Percentiles rank a stretch among this genome's conserved stretches.
Conservation (phyloP, 257 asterid genomes). For the Nicotiana obtusifolia region DNA sequence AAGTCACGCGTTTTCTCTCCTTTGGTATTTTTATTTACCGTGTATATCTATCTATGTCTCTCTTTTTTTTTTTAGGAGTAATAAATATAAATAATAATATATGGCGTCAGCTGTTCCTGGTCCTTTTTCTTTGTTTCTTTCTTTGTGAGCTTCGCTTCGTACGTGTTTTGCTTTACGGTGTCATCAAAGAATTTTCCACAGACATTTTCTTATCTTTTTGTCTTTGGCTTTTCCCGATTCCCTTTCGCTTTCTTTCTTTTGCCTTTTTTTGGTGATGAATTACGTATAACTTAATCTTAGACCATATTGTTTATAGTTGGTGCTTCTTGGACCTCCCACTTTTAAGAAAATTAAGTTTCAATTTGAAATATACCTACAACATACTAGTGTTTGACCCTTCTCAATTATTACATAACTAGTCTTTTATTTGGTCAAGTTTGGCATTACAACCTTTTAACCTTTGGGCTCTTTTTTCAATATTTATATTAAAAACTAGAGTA, state of each 20-base stretch:
- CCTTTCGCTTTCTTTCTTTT: not conserved
- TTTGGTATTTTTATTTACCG: not conserved
- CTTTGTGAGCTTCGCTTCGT: not conserved
- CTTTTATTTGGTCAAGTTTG: no score
- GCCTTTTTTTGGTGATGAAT: not conserved
- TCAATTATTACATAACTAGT: no score
- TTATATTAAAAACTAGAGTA: no score
- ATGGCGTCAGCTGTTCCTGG: not conserved
- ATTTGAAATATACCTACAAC: no score
- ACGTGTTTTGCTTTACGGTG: not conserved
- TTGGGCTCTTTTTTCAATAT: no score
- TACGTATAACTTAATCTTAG: not conserved
- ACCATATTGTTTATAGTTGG: not conserved
- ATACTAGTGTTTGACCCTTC: no score
- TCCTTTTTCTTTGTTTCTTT: not conserved
- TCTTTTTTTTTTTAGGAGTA: no score
- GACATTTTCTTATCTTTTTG: not conserved
- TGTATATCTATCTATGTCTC: not conserved
- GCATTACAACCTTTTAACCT: no score
- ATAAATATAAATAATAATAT: not conserved
- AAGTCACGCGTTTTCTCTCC: slow-evolving; percentile 8
- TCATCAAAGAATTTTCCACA: slow-evolving; percentile 1
- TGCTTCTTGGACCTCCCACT: not conserved
- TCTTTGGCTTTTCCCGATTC: not conserved
- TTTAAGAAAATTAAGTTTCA: not conserved